A percentile compares a stretch with the other conserved stretches of the same genome.
These are phyloP conservation scores for Crithidia thermophila DNA, from an alignment of 208 protist species.

Conservation along the genomic window DNA sequence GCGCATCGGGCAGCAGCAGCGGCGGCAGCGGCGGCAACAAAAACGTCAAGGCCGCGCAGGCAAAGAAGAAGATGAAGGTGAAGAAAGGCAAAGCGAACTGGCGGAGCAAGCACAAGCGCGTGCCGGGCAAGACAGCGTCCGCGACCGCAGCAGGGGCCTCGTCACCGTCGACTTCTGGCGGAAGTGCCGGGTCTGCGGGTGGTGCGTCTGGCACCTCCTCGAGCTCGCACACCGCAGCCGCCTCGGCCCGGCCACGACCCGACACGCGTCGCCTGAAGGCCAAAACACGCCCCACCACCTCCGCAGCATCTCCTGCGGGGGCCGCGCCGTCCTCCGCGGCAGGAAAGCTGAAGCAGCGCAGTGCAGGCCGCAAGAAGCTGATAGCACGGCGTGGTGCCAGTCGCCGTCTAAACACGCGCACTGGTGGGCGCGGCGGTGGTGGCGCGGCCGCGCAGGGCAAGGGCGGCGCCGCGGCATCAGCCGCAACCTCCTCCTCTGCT, in stretches of 20 bases:
- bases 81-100: constrained; percentile 16
- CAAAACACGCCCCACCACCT: not conserved
- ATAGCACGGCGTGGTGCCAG: no score
- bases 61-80: constrained; percentile 7
- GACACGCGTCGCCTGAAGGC: constrained; percentile 19
- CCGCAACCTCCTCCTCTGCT: not conserved
- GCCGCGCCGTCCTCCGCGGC: no score
- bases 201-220: not conserved
- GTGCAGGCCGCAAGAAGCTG: no score
- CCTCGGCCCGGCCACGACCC: not conserved
- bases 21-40: not conserved
- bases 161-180: not conserved
- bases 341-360: no score
- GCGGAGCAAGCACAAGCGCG: constrained; percentile 26
- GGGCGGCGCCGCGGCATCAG: not conserved
- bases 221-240: no score
- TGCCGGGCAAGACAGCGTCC: not conserved
- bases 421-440: no score
- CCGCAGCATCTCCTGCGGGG: not conserved
- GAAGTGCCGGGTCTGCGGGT: no score
- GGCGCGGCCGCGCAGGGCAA: no score
- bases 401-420: no score
- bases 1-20: constrained; percentile 16
- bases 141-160: not conserved
- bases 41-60: not conserved